A percentile compares a stretch with the other conserved stretches of the same genome.
These are phyloP conservation scores for Ustilago trichophora DNA, from an alignment of 1,284 basidiomycete genomes.

Conservation along the genomic window DNA sequence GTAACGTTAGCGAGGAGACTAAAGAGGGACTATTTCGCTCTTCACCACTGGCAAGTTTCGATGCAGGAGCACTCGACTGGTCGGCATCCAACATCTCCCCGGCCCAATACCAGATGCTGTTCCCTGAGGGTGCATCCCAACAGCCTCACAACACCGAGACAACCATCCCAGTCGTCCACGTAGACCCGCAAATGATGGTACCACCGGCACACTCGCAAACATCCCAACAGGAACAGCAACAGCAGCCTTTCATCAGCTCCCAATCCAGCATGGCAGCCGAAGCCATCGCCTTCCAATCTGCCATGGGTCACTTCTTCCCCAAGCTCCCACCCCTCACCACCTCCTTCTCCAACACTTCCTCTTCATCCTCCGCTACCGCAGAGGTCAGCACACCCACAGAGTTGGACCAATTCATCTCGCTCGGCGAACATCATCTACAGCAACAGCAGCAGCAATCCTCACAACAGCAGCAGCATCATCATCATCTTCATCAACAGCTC, in stretches of 20 bases:
- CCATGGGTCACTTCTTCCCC: slow-evolving; percentile 48
- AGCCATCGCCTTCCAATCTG: slow-evolving; percentile 23
- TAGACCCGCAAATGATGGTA: slow-evolving; percentile 20
- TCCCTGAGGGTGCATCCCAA: background rate
- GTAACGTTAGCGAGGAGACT: slow-evolving; percentile 12
- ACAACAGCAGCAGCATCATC: slow-evolving; percentile 1
- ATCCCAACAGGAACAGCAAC: background rate
- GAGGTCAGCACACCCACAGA: slow-evolving; percentile 22
- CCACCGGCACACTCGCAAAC: slow-evolving; percentile 4
- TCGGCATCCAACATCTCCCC: slow-evolving; percentile 17
- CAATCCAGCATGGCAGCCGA: slow-evolving; percentile 25
- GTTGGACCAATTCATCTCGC: slow-evolving; percentile 28
- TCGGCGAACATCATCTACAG: slow-evolving; percentile 2
- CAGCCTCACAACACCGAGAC: background rate
- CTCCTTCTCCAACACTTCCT: slow-evolving; percentile 11
- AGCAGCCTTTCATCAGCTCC: slow-evolving; percentile 15
- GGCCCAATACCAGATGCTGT: slow-evolving; percentile 29
- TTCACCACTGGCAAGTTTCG: slow-evolving; percentile 19
- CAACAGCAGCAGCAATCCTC: slow-evolving; percentile 1
- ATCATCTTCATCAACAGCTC: slow-evolving; percentile 3
- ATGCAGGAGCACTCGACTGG: slow-evolving; percentile 43
- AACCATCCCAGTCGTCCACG: slow-evolving; percentile 6
- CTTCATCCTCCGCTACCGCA: slow-evolving; percentile 13
- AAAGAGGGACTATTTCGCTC: slow-evolving; percentile 11
- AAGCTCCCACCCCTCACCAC: slow-evolving; percentile 12